Evolutionary conservation across 257 asterid genomes (phyloP).

Genomic region (Cruciata laevipes): DNA sequence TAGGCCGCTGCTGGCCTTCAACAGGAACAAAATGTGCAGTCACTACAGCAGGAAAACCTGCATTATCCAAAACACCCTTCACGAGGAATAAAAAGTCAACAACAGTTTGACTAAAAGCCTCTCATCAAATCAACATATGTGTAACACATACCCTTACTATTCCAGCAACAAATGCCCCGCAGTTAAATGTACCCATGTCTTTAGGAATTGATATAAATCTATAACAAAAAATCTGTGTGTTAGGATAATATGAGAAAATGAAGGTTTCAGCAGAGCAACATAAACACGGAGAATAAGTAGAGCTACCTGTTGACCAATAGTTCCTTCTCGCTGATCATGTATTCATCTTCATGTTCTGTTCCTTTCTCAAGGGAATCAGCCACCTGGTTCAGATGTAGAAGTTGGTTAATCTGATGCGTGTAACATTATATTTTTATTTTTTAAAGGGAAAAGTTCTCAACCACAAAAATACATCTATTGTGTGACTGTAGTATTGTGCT

Average conservation of each 20-base stretch:
- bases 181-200: constrained; percentile 96
- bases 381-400: constrained; percentile 38
- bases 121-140: constrained; percentile 10
- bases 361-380: constrained; percentile 98
- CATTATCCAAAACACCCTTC: constrained; percentile 89
- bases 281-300: not conserved
- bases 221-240: constrained; percentile 16
- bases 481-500: not conserved
- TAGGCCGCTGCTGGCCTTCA: constrained; percentile 88
- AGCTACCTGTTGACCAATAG: constrained; percentile 82
- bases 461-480: not conserved
- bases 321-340: constrained; percentile 95
- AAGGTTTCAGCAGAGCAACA: not conserved
- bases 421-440: no score
- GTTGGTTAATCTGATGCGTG: not conserved
- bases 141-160: constrained; percentile 63
- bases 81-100: constrained; percentile 18
- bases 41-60: constrained; percentile 92
- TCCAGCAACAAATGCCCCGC: constrained; percentile 98
- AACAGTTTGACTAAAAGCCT: constrained; percentile 11
- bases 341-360: constrained; percentile 96
- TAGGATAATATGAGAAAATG: constrained; percentile 13
- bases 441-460: not conserved
- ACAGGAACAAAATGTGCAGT: constrained; percentile 97
- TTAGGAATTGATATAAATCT: constrained; percentile 93